Base-by-base conservation (phyloP, 495 filamentous ascomycete genomes). In the Xylaria flabelliformis region DNA sequence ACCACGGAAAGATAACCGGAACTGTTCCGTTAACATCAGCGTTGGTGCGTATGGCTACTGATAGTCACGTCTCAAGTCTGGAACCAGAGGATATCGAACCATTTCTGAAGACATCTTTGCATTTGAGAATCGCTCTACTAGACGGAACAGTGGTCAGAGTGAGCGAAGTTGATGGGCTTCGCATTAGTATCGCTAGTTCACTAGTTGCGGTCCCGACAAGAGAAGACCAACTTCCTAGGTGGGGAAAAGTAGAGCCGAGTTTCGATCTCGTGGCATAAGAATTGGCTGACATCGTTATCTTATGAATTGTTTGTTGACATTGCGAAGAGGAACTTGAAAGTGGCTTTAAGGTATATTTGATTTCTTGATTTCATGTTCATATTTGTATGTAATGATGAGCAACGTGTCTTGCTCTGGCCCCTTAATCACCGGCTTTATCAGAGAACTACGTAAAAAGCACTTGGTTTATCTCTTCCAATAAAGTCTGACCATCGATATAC, bases 1-100 rank as follows among this genome's bases (percentile, higher is more conserved):
- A 51, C 75, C 51, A 63, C 51, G 64, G 70, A 44, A 80, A 77
- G n/a, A 79, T 88, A 0, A 80, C 84, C 19, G 88, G 87, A 4
- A 87, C 86, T 2, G 80, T 91, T 26, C 89, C 90, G 17, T 76
- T 92, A 46, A 91, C 87, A 3, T 79, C 82, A 9, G 82, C 82
- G 15, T 75, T 92, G 67, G 74, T 86, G 70, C 76, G 78, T 3
- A 81, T 83, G 77, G 76, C 82, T 4, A 67, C 73, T 42, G 74
- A 67, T 5, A 82, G 82, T 6, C 76, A 80, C 44, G 74, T 87
- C 44, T 51, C 69, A 15, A 83, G 82, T 50, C 76, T 91, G 41
- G 74, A 83, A 17, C 75, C 81, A 7, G 64, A 65, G 6, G 74
- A 81, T 15, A 83, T 88, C 7, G 79, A 79, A 59, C 77, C 74